A percentile compares a stretch with the other conserved stretches of the same genome.
Conservation (phyloP, 75 land plant genomes). For the Pinus tabuliformis region DNA sequence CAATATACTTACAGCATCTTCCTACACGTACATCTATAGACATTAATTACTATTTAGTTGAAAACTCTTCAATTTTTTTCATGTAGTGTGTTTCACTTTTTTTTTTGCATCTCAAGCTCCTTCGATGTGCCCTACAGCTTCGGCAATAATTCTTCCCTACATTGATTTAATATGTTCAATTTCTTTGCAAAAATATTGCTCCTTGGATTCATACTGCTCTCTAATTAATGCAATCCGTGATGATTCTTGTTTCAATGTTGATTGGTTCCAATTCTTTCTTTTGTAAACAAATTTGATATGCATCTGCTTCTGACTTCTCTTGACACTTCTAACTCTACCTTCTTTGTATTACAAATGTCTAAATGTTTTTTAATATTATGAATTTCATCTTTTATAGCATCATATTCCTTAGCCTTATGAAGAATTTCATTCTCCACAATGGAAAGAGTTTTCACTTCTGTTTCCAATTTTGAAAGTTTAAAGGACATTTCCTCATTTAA, state of each 20-base stretch:
- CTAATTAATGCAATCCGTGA: conserved; percentile 24
- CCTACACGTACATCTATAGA: too few species aligned
- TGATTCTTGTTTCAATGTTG: not conserved
- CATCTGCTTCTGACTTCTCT: conserved; percentile 56
- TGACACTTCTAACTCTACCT: conserved; percentile 53
- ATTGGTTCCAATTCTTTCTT: conserved; percentile 6
- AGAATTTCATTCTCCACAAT: conserved; percentile 17
- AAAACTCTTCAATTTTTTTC: too few species aligned
- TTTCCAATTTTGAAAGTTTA: conserved; percentile 40
- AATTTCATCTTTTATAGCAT: conserved; percentile 15
- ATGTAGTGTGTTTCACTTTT: too few species aligned
- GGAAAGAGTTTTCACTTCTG: conserved; percentile 23
- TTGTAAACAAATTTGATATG: conserved; percentile 20
- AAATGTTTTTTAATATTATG: conserved; percentile 12
- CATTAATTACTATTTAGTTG: too few species aligned
- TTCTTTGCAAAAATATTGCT: not conserved
- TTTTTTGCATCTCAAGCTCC: too few species aligned
- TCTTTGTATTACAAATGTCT: conserved; percentile 6
- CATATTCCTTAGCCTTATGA: conserved; percentile 35
- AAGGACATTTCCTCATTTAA: conserved; percentile 45
- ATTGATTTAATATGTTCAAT: too few species aligned
- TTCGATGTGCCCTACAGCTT: too few species aligned
- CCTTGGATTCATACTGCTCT: conserved; percentile 45
- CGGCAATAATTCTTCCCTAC: too few species aligned
- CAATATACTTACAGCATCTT: too few species aligned